Evolutionary conservation across 2,329 filamentous ascomycete species (phyloP).

Genomic region (Trichoderma endophyticum): DNA sequence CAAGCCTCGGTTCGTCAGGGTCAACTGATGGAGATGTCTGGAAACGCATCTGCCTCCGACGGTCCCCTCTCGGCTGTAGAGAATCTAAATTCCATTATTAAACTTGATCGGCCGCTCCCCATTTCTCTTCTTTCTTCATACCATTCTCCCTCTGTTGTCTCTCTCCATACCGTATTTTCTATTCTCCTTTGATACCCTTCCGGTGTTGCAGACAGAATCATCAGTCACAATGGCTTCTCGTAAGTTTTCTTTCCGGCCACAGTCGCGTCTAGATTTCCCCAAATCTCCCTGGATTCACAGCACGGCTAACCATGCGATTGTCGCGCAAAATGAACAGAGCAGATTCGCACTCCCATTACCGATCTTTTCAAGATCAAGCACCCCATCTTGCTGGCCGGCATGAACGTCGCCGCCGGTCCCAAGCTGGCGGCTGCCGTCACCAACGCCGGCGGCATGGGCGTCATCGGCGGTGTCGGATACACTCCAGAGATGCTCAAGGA

Average conservation of each 20-base stretch:
- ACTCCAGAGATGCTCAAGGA: conserved; percentile 96
- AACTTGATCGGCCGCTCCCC: neutral
- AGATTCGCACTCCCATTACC: conserved; percentile 84
- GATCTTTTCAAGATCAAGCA: conserved; percentile 98
- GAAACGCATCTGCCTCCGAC: conserved; percentile 3
- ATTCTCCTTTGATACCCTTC: conserved; percentile 20
- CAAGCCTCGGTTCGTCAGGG: conserved; percentile 19
- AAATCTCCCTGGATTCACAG: neutral
- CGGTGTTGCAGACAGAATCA: conserved; percentile 16
- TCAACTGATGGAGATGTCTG: conserved; percentile 2
- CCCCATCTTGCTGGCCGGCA: conserved; percentile 90
- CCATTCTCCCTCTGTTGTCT: neutral
- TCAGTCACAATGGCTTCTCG: conserved; percentile 67
- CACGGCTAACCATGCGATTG: conserved; percentile 6
- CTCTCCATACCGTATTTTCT: neutral
- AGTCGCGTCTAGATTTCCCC: neutral
- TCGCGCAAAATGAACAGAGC: conserved; percentile 29
- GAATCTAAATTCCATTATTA: conserved; percentile 7
- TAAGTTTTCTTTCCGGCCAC: conserved; percentile 38
- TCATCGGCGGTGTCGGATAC: conserved; percentile 93
- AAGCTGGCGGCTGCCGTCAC: conserved; percentile 95
- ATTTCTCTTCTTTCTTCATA: neutral
- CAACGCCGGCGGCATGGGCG: conserved; percentile 93
- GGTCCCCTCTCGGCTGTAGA: conserved; percentile 16
- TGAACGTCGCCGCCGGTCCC: conserved; percentile 97